These are phyloP conservation scores for Chenopodium suecicum DNA, from an alignment of 148 eudicot genomes.

Conservation along the genomic window DNA sequence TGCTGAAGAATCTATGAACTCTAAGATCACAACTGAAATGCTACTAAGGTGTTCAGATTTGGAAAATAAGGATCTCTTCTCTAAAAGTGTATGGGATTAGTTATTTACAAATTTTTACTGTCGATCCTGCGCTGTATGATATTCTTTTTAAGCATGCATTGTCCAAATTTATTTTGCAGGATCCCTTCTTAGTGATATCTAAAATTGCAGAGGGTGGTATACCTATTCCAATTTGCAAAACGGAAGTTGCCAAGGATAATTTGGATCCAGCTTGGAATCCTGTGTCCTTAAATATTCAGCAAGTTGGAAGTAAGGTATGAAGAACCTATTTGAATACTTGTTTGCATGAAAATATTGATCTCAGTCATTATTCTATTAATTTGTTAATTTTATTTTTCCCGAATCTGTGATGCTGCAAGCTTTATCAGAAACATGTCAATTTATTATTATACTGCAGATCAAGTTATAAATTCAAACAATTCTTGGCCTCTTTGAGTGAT, in stretches of 20 bases:
- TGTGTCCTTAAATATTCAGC: constrained; percentile 60
- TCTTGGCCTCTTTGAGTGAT: constrained; percentile 8
- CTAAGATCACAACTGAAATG: constrained; percentile 76
- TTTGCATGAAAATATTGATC: neutral
- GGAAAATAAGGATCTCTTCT: constrained; percentile 84
- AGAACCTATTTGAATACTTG: neutral
- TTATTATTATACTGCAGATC: neutral
- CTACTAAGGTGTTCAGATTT: constrained; percentile 79
- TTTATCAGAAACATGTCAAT: neutral
- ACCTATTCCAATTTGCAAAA: constrained; percentile 79
- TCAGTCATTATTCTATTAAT: neutral
- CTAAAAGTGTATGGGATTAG: constrained; percentile 75
- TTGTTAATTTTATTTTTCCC: neutral
- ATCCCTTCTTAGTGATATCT: constrained; percentile 85
- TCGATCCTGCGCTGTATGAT: constrained; percentile 14
- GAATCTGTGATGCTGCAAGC: constrained; percentile 3
- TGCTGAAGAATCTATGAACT: constrained; percentile 79
- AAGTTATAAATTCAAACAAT: neutral
- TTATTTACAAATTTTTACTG: constrained; percentile 9
- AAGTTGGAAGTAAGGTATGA: constrained; percentile 85
- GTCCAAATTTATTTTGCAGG: constrained; percentile 55
- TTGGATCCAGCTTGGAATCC: constrained; percentile 84
- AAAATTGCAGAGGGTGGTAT: constrained; percentile 64
- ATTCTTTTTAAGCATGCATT: constrained; percentile 12
- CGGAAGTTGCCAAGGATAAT: constrained; percentile 85